A percentile compares a stretch with the other conserved stretches of the same genome.
Evolutionary conservation across 2,329 filamentous ascomycete species (phyloP).

Genomic region (Ophiostoma novo-ulmi): DNA sequence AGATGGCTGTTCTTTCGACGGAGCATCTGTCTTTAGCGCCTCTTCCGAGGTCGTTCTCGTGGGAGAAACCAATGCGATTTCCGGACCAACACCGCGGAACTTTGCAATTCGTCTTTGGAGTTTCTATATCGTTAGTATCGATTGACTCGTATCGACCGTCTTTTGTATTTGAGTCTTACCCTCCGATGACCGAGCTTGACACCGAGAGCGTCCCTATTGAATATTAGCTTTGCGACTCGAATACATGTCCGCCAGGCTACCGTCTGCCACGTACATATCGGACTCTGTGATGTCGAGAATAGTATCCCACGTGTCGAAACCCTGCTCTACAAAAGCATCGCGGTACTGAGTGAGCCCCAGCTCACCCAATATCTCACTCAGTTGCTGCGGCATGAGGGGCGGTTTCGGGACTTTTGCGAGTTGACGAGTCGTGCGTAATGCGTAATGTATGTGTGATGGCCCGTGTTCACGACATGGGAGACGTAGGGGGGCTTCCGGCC

Average conservation of each 20-base stretch:
- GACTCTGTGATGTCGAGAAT: conserved; percentile 80
- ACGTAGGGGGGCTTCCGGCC: conserved; percentile 7
- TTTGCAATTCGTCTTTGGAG: conserved; percentile 79
- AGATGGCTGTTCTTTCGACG: conserved; percentile 24
- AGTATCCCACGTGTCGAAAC: conserved; percentile 80
- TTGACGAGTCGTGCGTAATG: conserved; percentile 7
- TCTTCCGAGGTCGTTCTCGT: conserved; percentile 54
- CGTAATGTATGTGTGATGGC: not conserved
- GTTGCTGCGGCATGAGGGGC: conserved; percentile 52
- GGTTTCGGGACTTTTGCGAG: not conserved
- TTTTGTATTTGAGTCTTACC: conserved; percentile 44
- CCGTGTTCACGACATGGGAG: conserved; percentile 15
- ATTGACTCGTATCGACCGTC: not conserved
- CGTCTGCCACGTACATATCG: conserved; percentile 58
- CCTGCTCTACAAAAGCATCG: conserved; percentile 66
- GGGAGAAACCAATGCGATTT: conserved; percentile 47
- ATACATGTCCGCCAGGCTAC: not conserved
- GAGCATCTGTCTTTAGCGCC: conserved; percentile 45
- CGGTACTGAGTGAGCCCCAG: conserved; percentile 76
- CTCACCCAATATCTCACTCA: conserved; percentile 64
- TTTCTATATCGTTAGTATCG: conserved; percentile 49
- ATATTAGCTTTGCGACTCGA: not conserved
- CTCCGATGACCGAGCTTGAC: conserved; percentile 78
- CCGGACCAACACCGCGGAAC: conserved; percentile 57
- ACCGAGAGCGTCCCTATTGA: conserved; percentile 59